phyloP scores from a whole-genome alignment of 768 basidiomycete species.

The Suillus spraguei region DNA sequence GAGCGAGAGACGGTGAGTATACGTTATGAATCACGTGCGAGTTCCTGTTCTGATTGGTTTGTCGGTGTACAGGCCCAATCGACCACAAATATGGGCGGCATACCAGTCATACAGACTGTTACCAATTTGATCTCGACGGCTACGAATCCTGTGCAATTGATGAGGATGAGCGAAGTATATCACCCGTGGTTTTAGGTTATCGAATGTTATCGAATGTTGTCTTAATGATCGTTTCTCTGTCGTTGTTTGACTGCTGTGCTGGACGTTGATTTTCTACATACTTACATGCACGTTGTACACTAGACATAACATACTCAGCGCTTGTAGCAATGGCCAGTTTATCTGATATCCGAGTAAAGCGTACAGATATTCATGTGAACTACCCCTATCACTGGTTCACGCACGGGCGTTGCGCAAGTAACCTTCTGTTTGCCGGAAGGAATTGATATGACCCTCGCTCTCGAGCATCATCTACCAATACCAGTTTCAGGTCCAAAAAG shows the following conservation, averaged over 20 bases:
- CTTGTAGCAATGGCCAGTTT: not conserved
- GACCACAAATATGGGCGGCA: conserved; percentile 21
- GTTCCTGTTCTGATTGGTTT: not conserved
- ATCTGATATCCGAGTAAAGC: not conserved
- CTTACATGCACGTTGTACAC: conserved; percentile 6
- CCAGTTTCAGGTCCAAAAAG: not conserved
- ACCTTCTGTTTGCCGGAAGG: conserved; percentile 79
- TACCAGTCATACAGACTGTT: conserved; percentile 77
- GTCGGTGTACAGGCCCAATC: conserved; percentile 17
- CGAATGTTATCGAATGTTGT: conserved; percentile 4
- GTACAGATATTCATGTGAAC: not conserved
- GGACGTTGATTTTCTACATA: not conserved
- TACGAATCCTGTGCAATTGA: conserved; percentile 82
- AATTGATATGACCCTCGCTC: conserved; percentile 65
- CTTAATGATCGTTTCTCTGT: conserved; percentile 1
- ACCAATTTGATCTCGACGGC: conserved; percentile 83
- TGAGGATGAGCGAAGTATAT: conserved; percentile 84
- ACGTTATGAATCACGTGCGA: not conserved
- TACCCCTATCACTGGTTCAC: conserved; percentile 11
- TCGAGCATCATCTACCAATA: conserved; percentile 70
- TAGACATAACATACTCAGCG: conserved; percentile 1
- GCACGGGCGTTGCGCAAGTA: conserved; percentile 48
- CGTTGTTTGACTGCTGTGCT: not conserved
- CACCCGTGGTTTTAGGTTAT: conserved; percentile 76
- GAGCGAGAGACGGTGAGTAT: conserved; percentile 77